phyloP scores from a whole-genome alignment of 352 stramenopile genomes.

The Pythium rishiriense region DNA sequence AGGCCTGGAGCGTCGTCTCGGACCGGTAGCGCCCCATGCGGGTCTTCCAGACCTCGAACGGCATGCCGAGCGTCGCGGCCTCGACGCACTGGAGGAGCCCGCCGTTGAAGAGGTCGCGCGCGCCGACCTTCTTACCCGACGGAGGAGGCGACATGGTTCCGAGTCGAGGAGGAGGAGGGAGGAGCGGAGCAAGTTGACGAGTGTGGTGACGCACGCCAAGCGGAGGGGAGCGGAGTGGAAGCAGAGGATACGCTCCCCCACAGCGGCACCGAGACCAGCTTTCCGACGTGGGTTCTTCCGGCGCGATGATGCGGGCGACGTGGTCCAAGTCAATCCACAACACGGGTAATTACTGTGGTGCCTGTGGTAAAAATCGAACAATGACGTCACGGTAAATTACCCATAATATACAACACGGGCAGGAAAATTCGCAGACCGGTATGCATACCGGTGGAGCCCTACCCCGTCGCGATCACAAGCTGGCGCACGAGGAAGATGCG shows the following conservation, averaged over 20 bases:
- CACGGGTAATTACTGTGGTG: constrained; percentile 25
- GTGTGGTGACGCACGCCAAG: background rate
- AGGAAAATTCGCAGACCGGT: constrained; percentile 3
- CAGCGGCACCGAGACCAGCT: background rate
- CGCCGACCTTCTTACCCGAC: constrained; percentile 80
- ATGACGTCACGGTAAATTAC: constrained; percentile 25
- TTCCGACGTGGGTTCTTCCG: constrained; percentile 16
- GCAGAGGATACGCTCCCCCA: background rate
- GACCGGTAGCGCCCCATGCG: constrained; percentile 89
- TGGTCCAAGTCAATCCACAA: constrained; percentile 2
- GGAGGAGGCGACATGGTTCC: constrained; percentile 49
- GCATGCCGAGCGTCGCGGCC: constrained; percentile 88
- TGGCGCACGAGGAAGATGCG: background rate
- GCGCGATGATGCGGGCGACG: constrained; percentile 26
- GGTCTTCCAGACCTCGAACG: constrained; percentile 93
- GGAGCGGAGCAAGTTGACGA: background rate
- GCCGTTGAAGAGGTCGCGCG: constrained; percentile 78
- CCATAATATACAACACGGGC: background rate
- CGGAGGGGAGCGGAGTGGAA: background rate
- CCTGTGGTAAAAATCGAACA: constrained; percentile 23
- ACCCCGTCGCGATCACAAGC: background rate
- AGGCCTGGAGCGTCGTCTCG: constrained; percentile 80
- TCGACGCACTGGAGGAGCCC: constrained; percentile 88
- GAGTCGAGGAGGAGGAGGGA: background rate
- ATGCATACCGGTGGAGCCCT: background rate